Evolutionary conservation across 2,329 filamentous ascomycete genomes (phyloP), one percentile per base, ranked within the genome.

Genomic region (Calycina marina): DNA sequence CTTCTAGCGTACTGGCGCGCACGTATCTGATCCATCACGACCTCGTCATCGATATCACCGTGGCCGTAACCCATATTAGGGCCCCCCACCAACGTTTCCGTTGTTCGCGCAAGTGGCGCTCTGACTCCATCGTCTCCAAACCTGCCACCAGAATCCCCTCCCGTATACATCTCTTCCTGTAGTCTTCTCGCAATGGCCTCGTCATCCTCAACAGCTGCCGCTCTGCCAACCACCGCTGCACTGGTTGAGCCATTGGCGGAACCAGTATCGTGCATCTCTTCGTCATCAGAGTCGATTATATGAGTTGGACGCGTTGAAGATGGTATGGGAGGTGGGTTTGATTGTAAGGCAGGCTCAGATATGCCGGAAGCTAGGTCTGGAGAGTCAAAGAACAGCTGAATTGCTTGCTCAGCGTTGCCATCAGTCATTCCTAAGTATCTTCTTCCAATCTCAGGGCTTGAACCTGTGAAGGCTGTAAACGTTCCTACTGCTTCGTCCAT

Each of bases 321-420:
- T 18, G 48, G 53, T 36, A 50, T 39, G 30, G 43, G 42, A 24
- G 49, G 52, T 6, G 49, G 29, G 11, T 10, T 12, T 4, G 27
- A 15, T 30, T 36, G 31, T 20, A 45, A 33, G 14, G 41, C 29
- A 17, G 29, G 34, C 13, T 43, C 35, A 25, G 41, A 31, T 14
- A 45, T 28, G 15, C 43, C 36, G 34, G 42, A 35, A 45, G 43
- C 72, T 40, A 77, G 70, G 29, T 88, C 85, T 26, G 80, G 82
- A 52, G 80, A 90, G 51, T 92, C 84, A 56, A 84, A 96, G 60
- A 76, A 98, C 9, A 96, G 73, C 50, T 83, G 74, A 47, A 94
- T 77, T 15, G 90, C 90, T 50, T 88, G 79, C 56, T 84, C 75
- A 31, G 88, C 63, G 52, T 93, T 78, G 48, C 76, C 76, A 45